Evolutionary conservation across 768 basidiomycete genomes (phyloP).

Genomic region (Paxillus ammoniavirescens): DNA sequence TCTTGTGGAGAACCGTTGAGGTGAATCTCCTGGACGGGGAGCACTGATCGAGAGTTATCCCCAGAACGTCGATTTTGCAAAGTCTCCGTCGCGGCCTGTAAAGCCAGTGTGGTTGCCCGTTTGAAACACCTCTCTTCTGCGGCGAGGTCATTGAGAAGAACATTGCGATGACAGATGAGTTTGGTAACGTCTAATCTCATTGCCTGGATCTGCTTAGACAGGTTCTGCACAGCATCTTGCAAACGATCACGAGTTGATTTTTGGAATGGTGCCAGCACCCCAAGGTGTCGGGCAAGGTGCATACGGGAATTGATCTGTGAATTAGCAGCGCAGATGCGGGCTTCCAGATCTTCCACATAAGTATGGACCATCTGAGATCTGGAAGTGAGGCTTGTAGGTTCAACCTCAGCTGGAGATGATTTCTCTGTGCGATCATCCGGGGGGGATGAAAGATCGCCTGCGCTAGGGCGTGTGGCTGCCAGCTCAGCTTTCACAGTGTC

Average conservation of each 20-base stretch:
- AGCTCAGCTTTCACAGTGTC: constrained; percentile 85
- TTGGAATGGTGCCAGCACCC: constrained; percentile 85
- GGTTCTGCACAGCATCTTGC: constrained; percentile 52
- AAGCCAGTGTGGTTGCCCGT: constrained; percentile 64
- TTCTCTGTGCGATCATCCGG: constrained; percentile 5
- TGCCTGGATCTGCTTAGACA: constrained; percentile 64
- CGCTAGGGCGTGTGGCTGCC: constrained; percentile 47
- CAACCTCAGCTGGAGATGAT: constrained; percentile 19
- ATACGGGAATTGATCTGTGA: constrained; percentile 65
- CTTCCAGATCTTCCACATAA: constrained; percentile 66
- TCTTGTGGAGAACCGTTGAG: constrained; percentile 12
- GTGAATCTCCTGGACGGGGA: constrained; percentile 31
- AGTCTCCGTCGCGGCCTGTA: constrained; percentile 69
- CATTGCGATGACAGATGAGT: constrained; percentile 70
- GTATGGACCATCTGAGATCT: constrained; percentile 57
- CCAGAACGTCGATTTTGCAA: constrained; percentile 46
- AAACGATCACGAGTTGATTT: constrained; percentile 80
- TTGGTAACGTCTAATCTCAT: constrained; percentile 73
- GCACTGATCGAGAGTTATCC: constrained; percentile 31
- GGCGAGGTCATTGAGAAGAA: constrained; percentile 73
- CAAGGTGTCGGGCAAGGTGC: constrained; percentile 77
- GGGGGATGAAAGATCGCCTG: constrained; percentile 23
- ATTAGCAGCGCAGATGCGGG: constrained; percentile 51
- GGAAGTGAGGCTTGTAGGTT: constrained; percentile 32
- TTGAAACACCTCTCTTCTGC: constrained; percentile 68